phyloP scores from a whole-genome alignment of 139 green algal species.

The Tetradesmus lagerheimii region DNA sequence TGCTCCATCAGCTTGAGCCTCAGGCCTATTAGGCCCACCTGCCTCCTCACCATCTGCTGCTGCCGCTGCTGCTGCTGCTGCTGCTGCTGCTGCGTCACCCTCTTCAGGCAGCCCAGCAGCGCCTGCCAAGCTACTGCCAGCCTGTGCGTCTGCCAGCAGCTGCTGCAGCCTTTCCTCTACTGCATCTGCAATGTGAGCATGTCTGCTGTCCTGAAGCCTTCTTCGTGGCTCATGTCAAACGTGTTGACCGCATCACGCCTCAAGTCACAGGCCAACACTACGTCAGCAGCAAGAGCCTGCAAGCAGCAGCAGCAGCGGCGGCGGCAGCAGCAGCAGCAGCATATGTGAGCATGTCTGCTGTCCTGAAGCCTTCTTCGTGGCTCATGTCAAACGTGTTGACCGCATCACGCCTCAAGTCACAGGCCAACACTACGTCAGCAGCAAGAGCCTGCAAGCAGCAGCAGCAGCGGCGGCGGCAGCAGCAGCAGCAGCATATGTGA shows the following conservation, averaged over 20 bases:
- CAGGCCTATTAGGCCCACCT: not conserved
- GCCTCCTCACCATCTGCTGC: constrained; percentile 8
- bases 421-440: constrained; percentile 61
- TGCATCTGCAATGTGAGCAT: constrained; percentile 46
- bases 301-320: constrained; percentile 38
- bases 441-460: constrained; percentile 60
- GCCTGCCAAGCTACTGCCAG: not conserved
- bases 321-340: constrained; percentile 26
- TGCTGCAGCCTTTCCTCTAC: constrained; percentile 40
- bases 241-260: constrained; percentile 56
- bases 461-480: not conserved
- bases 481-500: constrained; percentile 28
- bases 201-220: constrained; percentile 32
- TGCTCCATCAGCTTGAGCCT: not conserved
- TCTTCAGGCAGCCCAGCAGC: not conserved
- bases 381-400: constrained; percentile 45
- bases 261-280: constrained; percentile 58
- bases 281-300: constrained; percentile 65
- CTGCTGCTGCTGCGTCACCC: not conserved
- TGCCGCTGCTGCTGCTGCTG: not conserved
- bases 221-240: constrained; percentile 26
- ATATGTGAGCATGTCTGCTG: constrained; percentile 16
- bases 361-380: constrained; percentile 19
- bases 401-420: constrained; percentile 58
- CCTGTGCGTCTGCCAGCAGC: constrained; percentile 6